Conservation (phyloP, 129 eudicot species). For the Flaveria trinervia region DNA sequence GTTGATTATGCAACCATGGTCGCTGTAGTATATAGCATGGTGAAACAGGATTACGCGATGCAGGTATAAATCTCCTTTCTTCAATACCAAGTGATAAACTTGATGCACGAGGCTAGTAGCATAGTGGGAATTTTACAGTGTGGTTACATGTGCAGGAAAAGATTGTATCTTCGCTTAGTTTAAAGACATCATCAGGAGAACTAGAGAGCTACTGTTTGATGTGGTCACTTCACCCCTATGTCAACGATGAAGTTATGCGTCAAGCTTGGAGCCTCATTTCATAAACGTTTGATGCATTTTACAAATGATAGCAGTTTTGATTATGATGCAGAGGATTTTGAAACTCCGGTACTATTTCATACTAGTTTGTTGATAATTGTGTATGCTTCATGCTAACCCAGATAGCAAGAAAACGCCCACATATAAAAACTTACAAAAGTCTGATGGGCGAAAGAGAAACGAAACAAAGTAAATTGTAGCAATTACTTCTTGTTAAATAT, state of each 20-base stretch:
- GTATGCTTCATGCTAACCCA: neutral
- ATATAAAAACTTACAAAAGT: too few relatives aligned
- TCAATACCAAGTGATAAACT: neutral
- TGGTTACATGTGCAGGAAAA: constrained; percentile 48
- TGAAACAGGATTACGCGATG: constrained; percentile 75
- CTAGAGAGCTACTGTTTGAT: constrained; percentile 74
- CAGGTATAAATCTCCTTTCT: constrained; percentile 49
- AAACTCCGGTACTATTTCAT: neutral
- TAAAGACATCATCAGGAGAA: constrained; percentile 67
- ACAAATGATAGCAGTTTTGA: neutral
- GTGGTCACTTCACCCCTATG: constrained; percentile 88
- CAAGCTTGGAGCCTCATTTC: constrained; percentile 71
- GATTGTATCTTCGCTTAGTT: constrained; percentile 61
- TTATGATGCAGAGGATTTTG: neutral
- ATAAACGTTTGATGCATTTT: constrained; percentile 21
- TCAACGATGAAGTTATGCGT: constrained; percentile 66
- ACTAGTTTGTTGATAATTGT: neutral
- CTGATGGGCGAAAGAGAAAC: too few relatives aligned
- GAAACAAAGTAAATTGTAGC: too few relatives aligned
- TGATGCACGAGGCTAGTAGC: neutral
- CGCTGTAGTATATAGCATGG: constrained; percentile 69
- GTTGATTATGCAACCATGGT: constrained; percentile 58
- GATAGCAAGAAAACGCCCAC: neutral
- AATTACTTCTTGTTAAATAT: too few relatives aligned
- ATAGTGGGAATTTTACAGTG: constrained; percentile 1